Evolutionary conservation across 176 grass and related monocot species (phyloP).

Genomic region (Ensete glaucum): DNA sequence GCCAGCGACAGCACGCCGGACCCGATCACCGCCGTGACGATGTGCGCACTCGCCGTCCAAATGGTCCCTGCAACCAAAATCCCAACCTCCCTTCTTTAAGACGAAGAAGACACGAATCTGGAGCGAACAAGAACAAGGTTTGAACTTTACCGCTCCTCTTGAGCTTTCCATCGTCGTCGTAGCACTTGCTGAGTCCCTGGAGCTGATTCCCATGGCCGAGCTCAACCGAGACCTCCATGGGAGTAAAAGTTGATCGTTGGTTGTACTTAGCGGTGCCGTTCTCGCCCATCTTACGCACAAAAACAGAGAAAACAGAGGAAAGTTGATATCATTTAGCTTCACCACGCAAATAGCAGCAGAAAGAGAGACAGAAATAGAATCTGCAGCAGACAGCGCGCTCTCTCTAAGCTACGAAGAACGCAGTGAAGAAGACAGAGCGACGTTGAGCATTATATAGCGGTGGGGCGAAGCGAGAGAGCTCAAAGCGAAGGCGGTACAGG

Average conservation of each 20-base stretch:
- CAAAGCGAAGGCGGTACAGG: too few species aligned
- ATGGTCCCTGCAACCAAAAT: conserved; percentile 38
- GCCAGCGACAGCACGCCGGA: conserved; percentile 86
- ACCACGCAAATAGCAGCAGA: not conserved
- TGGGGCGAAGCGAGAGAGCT: too few species aligned
- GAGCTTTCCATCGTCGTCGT: conserved; percentile 62
- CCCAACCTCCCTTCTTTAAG: too few species aligned
- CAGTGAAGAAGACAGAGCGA: too few species aligned
- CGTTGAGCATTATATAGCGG: too few species aligned
- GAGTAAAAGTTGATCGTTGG: conserved; percentile 17
- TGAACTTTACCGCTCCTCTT: conserved; percentile 28
- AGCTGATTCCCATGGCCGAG: conserved; percentile 17
- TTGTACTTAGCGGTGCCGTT: conserved; percentile 16
- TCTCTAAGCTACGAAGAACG: too few species aligned
- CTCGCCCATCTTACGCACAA: conserved; percentile 1
- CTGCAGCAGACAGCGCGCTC: too few species aligned
- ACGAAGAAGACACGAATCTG: not conserved
- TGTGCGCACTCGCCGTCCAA: conserved; percentile 86
- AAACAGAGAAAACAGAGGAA: not conserved
- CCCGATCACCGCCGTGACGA: conserved; percentile 90
- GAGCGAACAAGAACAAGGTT: not conserved
- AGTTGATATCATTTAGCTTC: not conserved
- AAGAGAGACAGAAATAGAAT: too few species aligned
- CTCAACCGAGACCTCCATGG: conserved; percentile 42
- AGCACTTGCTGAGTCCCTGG: conserved; percentile 2